These are phyloP conservation scores for Wallemia hederae DNA, from an alignment of 1,284 basidiomycete species.

Conservation along the genomic window DNA sequence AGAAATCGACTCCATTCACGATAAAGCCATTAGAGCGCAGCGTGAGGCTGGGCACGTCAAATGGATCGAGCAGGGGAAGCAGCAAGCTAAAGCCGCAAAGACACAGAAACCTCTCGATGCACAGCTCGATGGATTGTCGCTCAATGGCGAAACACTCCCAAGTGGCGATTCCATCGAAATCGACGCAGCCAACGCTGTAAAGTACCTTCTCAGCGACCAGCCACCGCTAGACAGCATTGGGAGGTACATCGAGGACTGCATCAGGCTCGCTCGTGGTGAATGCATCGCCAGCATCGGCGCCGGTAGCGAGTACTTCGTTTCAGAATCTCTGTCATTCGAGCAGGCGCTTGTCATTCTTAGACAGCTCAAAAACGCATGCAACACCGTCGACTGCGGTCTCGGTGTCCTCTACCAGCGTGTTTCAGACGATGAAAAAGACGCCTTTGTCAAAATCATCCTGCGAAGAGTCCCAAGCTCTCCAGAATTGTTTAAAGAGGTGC, in stretches of 20 bases:
- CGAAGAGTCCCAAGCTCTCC: conserved; percentile 9
- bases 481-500: conserved; percentile 29
- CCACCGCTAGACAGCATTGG: background rate
- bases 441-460: background rate
- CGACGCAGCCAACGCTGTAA: background rate
- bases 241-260: background rate
- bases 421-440: background rate
- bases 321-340: background rate
- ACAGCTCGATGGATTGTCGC: background rate
- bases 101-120: background rate
- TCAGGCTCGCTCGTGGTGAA: background rate
- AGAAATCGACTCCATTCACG: background rate
- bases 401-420: background rate
- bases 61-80: background rate
- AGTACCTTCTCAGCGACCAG: background rate
- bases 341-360: background rate
- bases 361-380: background rate
- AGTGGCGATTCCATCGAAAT: background rate
- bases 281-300: background rate
- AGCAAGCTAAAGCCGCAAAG: background rate
- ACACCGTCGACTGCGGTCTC: background rate
- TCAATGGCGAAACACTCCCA: background rate
- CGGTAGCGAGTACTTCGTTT: background rate
- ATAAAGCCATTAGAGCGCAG: background rate
- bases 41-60: background rate